phyloP scores from a whole-genome alignment of 768 basidiomycete genomes.

The Termitomyces eurrhizus region DNA sequence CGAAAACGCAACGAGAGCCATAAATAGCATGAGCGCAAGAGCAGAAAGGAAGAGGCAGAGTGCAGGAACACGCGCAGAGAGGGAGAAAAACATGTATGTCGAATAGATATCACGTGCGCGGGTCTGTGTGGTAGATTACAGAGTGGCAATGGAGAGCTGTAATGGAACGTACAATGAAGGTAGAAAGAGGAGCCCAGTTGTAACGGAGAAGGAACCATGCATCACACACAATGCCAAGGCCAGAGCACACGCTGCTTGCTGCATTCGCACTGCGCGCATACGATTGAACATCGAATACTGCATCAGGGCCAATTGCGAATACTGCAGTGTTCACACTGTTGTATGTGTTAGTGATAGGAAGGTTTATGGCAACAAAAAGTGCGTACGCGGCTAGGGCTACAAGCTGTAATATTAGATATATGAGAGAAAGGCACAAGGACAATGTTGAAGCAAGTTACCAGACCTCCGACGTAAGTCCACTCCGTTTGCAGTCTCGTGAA shows the following conservation, averaged over 20 bases:
- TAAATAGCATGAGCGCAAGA: conserved; percentile 54
- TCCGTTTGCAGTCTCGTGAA: conserved; percentile 48
- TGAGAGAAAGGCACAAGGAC: background rate
- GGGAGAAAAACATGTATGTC: conserved; percentile 64
- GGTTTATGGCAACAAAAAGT: background rate
- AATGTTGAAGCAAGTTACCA: conserved; percentile 34
- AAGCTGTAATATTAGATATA: conserved; percentile 34
- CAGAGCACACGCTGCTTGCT: conserved; percentile 54
- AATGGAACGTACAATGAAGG: conserved; percentile 43
- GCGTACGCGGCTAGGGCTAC: conserved; percentile 57
- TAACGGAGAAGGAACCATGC: conserved; percentile 68
- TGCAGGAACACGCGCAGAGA: conserved; percentile 61
- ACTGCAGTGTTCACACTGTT: conserved; percentile 50
- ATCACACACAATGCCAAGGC: conserved; percentile 59
- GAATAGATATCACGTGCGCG: conserved; percentile 55
- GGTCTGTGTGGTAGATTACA: conserved; percentile 21
- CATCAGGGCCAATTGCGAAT: conserved; percentile 55
- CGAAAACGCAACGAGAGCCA: conserved; percentile 56
- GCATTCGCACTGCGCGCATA: conserved; percentile 51
- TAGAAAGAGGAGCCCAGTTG: conserved; percentile 44
- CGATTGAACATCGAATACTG: conserved; percentile 45
- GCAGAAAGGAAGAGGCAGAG: conserved; percentile 57
- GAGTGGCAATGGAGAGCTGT: no score
- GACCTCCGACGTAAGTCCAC: conserved; percentile 64
- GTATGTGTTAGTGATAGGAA: background rate